These are phyloP conservation scores for Stagonosporopsis chrysanthemi DNA, from an alignment of 2,329 filamentous ascomycete species.

Conservation along the genomic window DNA sequence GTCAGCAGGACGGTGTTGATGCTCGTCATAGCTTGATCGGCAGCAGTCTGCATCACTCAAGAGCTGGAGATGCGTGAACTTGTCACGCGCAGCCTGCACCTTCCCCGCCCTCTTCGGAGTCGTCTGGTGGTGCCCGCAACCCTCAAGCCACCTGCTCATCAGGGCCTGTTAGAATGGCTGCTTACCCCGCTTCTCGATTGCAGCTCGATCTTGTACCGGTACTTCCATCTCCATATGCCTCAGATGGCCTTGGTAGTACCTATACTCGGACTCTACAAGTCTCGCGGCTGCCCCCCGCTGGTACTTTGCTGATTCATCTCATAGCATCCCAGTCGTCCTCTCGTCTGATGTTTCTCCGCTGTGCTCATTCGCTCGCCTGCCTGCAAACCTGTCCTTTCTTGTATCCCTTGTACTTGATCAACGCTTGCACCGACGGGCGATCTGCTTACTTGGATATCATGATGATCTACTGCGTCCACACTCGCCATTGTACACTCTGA, in stretches of 20 bases:
- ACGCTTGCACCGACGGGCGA: slow-evolving; percentile 43
- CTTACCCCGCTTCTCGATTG: slow-evolving; percentile 49
- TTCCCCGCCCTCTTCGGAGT: slow-evolving; percentile 37
- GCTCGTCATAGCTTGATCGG: slow-evolving; percentile 36
- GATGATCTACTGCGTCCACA: slow-evolving; percentile 46
- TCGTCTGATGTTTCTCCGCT: slow-evolving; percentile 35
- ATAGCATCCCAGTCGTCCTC: slow-evolving; percentile 43
- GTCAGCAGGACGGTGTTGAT: slow-evolving; percentile 8
- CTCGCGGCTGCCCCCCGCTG: slow-evolving; percentile 38
- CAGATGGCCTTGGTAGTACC: slow-evolving; percentile 33
- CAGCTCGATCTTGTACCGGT: slow-evolving; percentile 39
- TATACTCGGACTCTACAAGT: slow-evolving; percentile 31
- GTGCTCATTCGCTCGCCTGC: slow-evolving; percentile 46
- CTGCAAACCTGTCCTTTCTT: slow-evolving; percentile 47
- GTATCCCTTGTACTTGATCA: slow-evolving; percentile 52
- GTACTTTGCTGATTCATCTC: slow-evolving; percentile 42
- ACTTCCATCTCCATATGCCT: slow-evolving; percentile 25
- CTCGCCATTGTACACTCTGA: slow-evolving; percentile 43
- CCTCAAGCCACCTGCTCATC: slow-evolving; percentile 48
- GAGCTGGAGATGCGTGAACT: slow-evolving; percentile 33
- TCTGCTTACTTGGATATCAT: slow-evolving; percentile 50
- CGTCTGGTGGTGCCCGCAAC: slow-evolving; percentile 41
- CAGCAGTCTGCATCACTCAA: slow-evolving; percentile 37
- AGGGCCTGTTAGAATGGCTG: slow-evolving; percentile 18
- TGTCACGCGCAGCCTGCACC: slow-evolving; percentile 45